Conservation (phyloP, 805 yeast species). For the Lipomyces orientalis region DNA sequence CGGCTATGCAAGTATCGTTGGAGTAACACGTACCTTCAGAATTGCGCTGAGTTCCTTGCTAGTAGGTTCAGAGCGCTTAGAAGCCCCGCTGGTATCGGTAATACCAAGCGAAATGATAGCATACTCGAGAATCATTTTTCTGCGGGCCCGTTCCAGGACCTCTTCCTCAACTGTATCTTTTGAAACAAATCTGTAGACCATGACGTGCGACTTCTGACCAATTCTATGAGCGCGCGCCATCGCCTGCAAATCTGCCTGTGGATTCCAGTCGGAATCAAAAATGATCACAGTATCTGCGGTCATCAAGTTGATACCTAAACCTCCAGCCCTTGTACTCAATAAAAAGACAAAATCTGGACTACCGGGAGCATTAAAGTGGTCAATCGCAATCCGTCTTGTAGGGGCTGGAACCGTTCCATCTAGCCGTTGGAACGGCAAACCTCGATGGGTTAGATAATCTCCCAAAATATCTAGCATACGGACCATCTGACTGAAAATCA, state of each 20-base stretch:
- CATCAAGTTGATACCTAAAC: constrained; percentile 96
- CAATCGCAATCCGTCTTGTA: constrained; percentile 91
- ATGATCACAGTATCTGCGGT: constrained; percentile 99
- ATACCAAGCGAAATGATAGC: constrained; percentile 97
- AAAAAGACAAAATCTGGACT: constrained; percentile 90
- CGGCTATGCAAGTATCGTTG: background rate
- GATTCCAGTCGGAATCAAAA: constrained; percentile 99
- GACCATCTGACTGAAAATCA: constrained; percentile 97
- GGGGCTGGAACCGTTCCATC: constrained; percentile 97
- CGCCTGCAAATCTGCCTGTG: constrained; percentile 98
- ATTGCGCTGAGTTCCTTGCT: constrained; percentile 88
- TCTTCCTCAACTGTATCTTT: constrained; percentile 98
- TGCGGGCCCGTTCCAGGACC: constrained; percentile 92
- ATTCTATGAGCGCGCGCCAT: constrained; percentile 99
- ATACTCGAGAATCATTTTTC: constrained; percentile 97
- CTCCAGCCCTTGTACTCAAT: constrained; percentile 97
- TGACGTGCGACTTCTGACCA: constrained; percentile 98
- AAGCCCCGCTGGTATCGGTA: constrained; percentile 67
- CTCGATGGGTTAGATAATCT: constrained; percentile 87
- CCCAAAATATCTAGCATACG: constrained; percentile 93
- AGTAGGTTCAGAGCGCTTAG: constrained; percentile 73
- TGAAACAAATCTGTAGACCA: constrained; percentile 96
- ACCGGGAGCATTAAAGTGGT: constrained; percentile 93
- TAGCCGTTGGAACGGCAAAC: constrained; percentile 84
- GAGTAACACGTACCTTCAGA: constrained; percentile 55